Evolutionary conservation across 148 eudicot species (phyloP).

Genomic region (Dysphania ambrosioides): DNA sequence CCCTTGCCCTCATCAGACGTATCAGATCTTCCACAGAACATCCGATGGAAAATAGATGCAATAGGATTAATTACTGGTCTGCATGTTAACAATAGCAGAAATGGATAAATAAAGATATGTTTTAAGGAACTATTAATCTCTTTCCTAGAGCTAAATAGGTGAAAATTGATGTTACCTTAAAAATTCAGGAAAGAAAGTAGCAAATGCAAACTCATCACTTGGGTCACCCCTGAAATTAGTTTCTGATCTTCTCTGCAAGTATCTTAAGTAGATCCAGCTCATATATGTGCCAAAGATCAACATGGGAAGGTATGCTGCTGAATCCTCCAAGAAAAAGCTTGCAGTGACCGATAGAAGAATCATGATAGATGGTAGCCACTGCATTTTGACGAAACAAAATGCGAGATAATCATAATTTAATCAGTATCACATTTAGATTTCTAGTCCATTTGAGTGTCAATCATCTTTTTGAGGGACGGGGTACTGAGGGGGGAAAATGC

Average conservation of each 20-base stretch:
- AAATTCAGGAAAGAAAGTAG: constrained; percentile 85
- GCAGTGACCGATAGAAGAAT: constrained; percentile 48
- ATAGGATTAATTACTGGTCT: constrained; percentile 88
- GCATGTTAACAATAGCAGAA: constrained; percentile 24
- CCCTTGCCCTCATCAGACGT: constrained; percentile 46
- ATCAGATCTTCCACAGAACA: constrained; percentile 75
- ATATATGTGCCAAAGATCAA: constrained; percentile 81
- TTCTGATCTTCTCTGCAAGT: constrained; percentile 75
- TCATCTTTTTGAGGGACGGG: neutral
- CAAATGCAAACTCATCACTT: constrained; percentile 94
- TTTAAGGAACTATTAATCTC: neutral
- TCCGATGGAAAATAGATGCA: constrained; percentile 72
- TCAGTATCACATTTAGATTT: neutral
- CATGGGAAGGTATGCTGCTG: constrained; percentile 73
- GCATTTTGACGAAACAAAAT: constrained; percentile 32
- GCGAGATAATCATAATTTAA: neutral
- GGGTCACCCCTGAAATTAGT: constrained; percentile 90
- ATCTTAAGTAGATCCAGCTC: constrained; percentile 96
- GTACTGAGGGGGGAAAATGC: neutral
- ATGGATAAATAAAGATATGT: neutral
- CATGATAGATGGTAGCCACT: constrained; percentile 92
- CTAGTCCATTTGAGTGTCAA: neutral
- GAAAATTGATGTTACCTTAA: constrained; percentile 47
- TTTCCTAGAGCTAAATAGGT: constrained; percentile 9
- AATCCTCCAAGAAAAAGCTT: constrained; percentile 65